phyloP scores from a whole-genome alignment of 2,329 filamentous ascomycete species.

The Macrophomina tecta region DNA sequence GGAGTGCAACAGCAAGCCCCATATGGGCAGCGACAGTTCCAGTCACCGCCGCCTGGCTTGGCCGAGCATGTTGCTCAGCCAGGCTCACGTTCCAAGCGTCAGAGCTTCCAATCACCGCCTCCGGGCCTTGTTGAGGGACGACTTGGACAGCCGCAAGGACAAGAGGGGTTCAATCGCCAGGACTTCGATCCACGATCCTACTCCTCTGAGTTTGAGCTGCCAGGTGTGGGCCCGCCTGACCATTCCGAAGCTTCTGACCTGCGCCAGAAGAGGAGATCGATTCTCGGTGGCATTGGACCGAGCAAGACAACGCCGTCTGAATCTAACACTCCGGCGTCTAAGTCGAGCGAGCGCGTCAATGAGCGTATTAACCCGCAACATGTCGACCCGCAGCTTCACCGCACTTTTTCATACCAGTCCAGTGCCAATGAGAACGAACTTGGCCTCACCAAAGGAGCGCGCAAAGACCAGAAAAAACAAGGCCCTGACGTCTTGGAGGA shows the following conservation, averaged over 20 bases:
- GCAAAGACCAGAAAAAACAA: neutral
- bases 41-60: neutral
- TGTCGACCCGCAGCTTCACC: constrained; percentile 27
- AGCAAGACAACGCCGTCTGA: constrained; percentile 11
- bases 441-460: neutral
- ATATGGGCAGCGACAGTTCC: neutral
- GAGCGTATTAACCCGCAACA: constrained; percentile 31
- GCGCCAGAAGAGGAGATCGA: constrained; percentile 18
- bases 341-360: constrained; percentile 33
- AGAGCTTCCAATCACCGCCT: constrained; percentile 11
- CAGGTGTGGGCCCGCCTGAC: constrained; percentile 43
- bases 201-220: constrained; percentile 47
- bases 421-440: constrained; percentile 29
- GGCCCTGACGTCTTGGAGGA: neutral
- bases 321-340: constrained; percentile 6
- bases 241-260: constrained; percentile 4
- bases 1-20: neutral
- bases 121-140: constrained; percentile 9
- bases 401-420: constrained; percentile 37
- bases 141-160: neutral
- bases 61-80: neutral
- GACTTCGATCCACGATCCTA: constrained; percentile 45
- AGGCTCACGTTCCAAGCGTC: neutral
- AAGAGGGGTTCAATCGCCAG: constrained; percentile 9
- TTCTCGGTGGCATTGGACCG: constrained; percentile 48